Conservation (phyloP, 2,329 filamentous ascomycete species). For the Aspergillus sp. region DNA sequence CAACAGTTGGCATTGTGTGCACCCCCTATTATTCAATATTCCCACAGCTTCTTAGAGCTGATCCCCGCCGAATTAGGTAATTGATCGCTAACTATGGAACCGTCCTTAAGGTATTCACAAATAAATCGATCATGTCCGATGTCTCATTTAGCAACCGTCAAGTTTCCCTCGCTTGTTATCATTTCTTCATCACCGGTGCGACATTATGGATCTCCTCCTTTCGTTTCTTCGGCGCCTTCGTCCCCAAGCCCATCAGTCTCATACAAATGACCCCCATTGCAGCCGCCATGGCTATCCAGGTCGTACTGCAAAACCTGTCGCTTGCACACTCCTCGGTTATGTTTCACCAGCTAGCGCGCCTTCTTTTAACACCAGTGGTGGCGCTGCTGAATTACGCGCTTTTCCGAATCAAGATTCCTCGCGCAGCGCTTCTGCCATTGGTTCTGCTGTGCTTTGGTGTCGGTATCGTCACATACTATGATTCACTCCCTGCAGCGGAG, state of each 20-base stretch:
- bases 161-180: conserved; percentile 23
- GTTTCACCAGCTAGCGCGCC: conserved; percentile 23
- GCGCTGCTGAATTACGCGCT: conserved; percentile 21
- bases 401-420: conserved; percentile 19
- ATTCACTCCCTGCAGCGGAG: conserved; percentile 14
- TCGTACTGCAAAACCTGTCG: conserved; percentile 23
- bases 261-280: conserved; percentile 20
- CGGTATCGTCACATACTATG: conserved; percentile 23
- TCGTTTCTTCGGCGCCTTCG: conserved; percentile 18
- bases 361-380: conserved; percentile 20
- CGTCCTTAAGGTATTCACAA: conserved; percentile 21
- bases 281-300: conserved; percentile 23
- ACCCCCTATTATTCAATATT: too few species aligned
- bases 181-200: conserved; percentile 22
- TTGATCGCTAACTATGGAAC: background rate
- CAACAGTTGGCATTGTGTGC: conserved; percentile 23
- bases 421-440: conserved; percentile 15
- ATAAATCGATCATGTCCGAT: conserved; percentile 22
- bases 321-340: conserved; percentile 23
- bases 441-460: conserved; percentile 20
- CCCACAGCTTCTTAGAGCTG: background rate
- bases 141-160: conserved; percentile 21
- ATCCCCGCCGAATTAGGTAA: background rate
- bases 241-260: conserved; percentile 16
- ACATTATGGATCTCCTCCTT: conserved; percentile 21